Percentiles rank a stretch among this genome's conserved stretches.
Conservation (phyloP, 345 rosid species). For the Pistacia vera region DNA sequence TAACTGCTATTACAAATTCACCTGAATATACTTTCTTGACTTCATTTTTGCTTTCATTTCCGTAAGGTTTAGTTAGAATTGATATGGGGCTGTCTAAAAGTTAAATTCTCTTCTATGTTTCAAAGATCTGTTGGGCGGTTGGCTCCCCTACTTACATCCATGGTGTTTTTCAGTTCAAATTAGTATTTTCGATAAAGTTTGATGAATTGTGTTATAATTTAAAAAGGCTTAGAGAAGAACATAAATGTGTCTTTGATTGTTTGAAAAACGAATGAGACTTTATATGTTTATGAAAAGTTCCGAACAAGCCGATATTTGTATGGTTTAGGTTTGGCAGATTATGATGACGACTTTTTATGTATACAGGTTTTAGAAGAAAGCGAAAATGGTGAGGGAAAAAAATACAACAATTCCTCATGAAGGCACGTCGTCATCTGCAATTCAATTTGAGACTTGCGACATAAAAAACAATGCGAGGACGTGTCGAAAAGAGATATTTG, state of each 20-base stretch:
- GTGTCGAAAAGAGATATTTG: too few relatives aligned
- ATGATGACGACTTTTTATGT: too few relatives aligned
- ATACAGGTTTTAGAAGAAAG: too few relatives aligned
- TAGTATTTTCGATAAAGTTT: not conserved
- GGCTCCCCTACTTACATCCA: not conserved
- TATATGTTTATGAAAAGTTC: too few relatives aligned
- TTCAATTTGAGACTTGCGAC: too few relatives aligned
- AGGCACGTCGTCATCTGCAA: too few relatives aligned
- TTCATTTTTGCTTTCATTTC: not conserved
- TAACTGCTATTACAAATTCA: not conserved
- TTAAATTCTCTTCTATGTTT: not conserved
- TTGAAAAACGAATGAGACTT: too few relatives aligned
- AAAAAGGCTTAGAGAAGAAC: not conserved
- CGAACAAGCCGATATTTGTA: too few relatives aligned
- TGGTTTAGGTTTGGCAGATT: too few relatives aligned
- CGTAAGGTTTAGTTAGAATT: not conserved
- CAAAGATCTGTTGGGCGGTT: not conserved
- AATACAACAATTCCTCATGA: too few relatives aligned
- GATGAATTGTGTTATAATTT: not conserved
- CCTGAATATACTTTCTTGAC: not conserved
- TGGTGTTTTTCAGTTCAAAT: conserved; percentile 6
- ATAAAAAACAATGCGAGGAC: too few relatives aligned
- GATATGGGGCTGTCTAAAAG: not conserved
- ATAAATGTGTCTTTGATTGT: not conserved
- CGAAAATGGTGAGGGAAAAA: too few relatives aligned